A percentile compares a stretch with the other conserved stretches of the same genome.
These are phyloP conservation scores for Crithidia fasciculata DNA, from an alignment of 208 protist genomes.

Conservation along the genomic window DNA sequence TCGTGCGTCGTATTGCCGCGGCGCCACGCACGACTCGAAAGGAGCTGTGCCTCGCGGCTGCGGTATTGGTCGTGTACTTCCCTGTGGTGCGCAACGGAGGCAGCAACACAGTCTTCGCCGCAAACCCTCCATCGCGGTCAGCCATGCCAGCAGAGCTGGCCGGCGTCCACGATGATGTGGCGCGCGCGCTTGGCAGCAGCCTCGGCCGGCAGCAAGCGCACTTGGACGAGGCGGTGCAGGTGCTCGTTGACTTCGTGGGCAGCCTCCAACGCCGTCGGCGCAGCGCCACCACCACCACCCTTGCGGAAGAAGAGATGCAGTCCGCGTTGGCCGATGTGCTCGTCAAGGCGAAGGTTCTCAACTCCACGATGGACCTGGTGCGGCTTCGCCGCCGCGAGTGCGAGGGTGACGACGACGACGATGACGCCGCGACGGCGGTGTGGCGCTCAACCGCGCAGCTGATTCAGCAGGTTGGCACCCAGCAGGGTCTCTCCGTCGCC, in stretches of 20 bases:
- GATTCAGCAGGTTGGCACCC: constrained; percentile 20
- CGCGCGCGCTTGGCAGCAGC: constrained; percentile 10
- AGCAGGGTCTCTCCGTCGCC: constrained; percentile 28
- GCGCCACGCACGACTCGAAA: constrained; percentile 27
- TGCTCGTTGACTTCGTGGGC: constrained; percentile 33
- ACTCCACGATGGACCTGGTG: constrained; percentile 41
- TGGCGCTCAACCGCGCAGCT: constrained; percentile 34
- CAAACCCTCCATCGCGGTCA: not conserved
- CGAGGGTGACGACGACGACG: not conserved
- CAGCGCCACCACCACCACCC: not conserved
- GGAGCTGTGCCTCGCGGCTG: constrained; percentile 42
- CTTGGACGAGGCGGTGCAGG: constrained; percentile 33
- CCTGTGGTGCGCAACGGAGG: not conserved
- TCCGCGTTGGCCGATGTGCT: constrained; percentile 26
- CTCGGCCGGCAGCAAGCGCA: constrained; percentile 23
- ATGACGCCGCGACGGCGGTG: constrained; percentile 3
- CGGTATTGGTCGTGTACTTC: constrained; percentile 23
- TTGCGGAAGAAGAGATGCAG: constrained; percentile 9
- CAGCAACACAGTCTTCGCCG: not conserved
- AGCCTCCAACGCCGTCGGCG: constrained; percentile 34
- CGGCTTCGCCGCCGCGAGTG: constrained; percentile 1
- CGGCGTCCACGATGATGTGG: constrained; percentile 6
- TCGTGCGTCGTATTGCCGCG: constrained; percentile 18
- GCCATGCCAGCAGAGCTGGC: constrained; percentile 2
- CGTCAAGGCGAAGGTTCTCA: constrained; percentile 28